Base-by-base conservation (phyloP, 2,329 filamentous ascomycete genomes). In the Pseudogymnoascus sp. region DNA sequence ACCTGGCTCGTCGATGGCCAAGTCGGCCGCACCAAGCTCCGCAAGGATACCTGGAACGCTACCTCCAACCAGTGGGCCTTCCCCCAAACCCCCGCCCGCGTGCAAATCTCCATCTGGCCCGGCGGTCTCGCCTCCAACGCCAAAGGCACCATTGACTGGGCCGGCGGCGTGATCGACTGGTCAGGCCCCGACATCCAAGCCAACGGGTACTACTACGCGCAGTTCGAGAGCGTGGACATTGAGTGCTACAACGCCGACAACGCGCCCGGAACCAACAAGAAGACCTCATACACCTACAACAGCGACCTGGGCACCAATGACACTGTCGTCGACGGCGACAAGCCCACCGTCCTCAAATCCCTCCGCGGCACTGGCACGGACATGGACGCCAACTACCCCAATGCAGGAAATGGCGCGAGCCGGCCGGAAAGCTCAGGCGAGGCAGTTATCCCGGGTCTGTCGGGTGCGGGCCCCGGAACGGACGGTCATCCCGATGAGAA, bases 101-200 rank as follows among this genome's bases (percentile, higher is more conserved):
- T 99, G 58, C 90, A 96, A 77, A 81, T 99, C 57, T 97, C 94
- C 13, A 84, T 99, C 69, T 99, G 94, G 94, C 94, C 94, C 38
- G 94, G 90, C 69, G 94, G 94, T 71, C 82, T 89, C 52, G 75
- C 83, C 8, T 80, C 79, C 70, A 96, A 96, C 73, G 87, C 82
- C 38, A 71, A 88, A 71, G 94, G 94, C 60, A 97, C 94, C 33
- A 82, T 96, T 65, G 79, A 85, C 59, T 99, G 94, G 94, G 90
- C 92, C 15, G 94, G 94, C 70, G 94, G 94, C 67, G 76, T 82
- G 58, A 92, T 99, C 64, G 81, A 95, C 78, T 99, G 94, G 92
- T 77, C 88, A 71, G 83, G 82, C 65, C 76, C 79, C 18, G 89
- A 95, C 73, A 92, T 97, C 79, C 77, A 90, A 75, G 80, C 82